phyloP scores from a whole-genome alignment of 1,139 yeast genomes.

The Wickerhamomyces sp. region DNA sequence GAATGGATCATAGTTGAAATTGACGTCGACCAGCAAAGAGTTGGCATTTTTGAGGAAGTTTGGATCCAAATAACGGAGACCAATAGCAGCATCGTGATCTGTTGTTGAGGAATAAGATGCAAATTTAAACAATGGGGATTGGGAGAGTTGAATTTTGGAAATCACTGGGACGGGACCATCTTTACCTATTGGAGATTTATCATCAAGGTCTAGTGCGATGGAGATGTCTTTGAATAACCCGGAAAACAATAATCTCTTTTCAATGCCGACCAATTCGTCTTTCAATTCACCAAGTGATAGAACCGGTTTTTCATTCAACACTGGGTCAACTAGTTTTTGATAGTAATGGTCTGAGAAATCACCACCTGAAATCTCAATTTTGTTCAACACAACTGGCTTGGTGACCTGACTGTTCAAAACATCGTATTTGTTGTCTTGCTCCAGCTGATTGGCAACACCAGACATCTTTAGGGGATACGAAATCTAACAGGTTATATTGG shows the following conservation, averaged over 20 bases:
- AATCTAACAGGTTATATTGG: too few species aligned
- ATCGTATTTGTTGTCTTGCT: conserved; percentile 5
- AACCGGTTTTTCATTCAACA: conserved; percentile 7
- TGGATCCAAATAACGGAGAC: conserved; percentile 23
- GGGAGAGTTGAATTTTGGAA: conserved; percentile 22
- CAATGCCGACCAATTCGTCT: conserved; percentile 9
- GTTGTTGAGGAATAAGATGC: conserved; percentile 21
- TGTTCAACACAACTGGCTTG: conserved; percentile 15
- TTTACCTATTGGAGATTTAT: conserved; percentile 1
- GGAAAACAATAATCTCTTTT: conserved; percentile 13
- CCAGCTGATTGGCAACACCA: conserved; percentile 2
- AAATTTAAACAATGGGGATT: conserved; percentile 20
- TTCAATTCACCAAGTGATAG: conserved; percentile 14
- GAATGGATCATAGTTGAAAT: conserved; percentile 24
- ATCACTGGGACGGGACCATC: conserved; percentile 23
- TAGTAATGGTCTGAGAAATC: conserved; percentile 20
- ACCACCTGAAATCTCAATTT: conserved; percentile 19
- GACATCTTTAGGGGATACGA: conserved; percentile 4
- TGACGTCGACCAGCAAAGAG: conserved; percentile 22
- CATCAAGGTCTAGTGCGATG: conserved; percentile 17
- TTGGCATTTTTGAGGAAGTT: conserved; percentile 28
- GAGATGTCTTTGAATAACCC: conserved; percentile 20
- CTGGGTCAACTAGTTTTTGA: conserved; percentile 16
- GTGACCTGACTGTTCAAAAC: conserved; percentile 16
- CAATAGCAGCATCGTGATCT: conserved; percentile 22